A percentile compares a stretch with the other conserved stretches of the same genome.
phyloP scores from a whole-genome alignment of 371 early-diverging fungal genomes.

The Haplosporangium sp. region DNA sequence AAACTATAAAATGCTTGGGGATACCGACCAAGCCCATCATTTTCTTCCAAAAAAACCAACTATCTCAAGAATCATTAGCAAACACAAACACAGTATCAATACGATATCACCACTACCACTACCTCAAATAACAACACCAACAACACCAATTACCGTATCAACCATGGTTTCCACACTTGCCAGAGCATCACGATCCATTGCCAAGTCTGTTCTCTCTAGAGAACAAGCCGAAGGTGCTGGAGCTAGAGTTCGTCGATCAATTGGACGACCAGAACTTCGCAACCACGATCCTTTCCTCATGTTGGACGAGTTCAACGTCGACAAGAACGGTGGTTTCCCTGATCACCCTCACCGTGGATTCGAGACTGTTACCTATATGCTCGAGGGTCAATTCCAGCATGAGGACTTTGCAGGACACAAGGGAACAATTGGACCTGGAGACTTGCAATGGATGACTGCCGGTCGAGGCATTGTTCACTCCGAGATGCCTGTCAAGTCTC shows the following conservation, averaged over 20 bases:
- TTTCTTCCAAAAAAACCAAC: background rate
- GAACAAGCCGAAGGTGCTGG: slow-evolving; percentile 4
- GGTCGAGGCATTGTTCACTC: slow-evolving; percentile 6
- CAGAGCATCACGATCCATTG: slow-evolving; percentile 3
- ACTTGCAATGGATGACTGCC: slow-evolving; percentile 10
- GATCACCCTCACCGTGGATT: slow-evolving; percentile 8
- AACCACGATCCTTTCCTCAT: slow-evolving; percentile 12
- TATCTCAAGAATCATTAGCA: no score
- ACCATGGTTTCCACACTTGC: background rate
- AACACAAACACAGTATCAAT: background rate
- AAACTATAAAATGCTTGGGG: background rate
- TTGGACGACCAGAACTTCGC: slow-evolving; percentile 8
- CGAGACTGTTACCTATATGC: background rate
- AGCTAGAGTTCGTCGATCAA: slow-evolving; percentile 2
- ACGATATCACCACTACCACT: background rate
- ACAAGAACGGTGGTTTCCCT: slow-evolving; percentile 6
- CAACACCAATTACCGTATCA: background rate
- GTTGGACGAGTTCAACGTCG: slow-evolving; percentile 12
- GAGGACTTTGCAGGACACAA: slow-evolving; percentile 5
- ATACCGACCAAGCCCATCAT: background rate
- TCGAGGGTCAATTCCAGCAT: slow-evolving; percentile 2
- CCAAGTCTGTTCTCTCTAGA: background rate
- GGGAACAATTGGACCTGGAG: slow-evolving; percentile 1
- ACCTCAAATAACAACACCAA: background rate
- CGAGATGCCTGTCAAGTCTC: slow-evolving; percentile 3